A percentile compares a stretch with the other conserved stretches of the same genome.
phyloP scores from a whole-genome alignment of 192 early-diverging fungal genomes.

The Coemansia sp. region DNA sequence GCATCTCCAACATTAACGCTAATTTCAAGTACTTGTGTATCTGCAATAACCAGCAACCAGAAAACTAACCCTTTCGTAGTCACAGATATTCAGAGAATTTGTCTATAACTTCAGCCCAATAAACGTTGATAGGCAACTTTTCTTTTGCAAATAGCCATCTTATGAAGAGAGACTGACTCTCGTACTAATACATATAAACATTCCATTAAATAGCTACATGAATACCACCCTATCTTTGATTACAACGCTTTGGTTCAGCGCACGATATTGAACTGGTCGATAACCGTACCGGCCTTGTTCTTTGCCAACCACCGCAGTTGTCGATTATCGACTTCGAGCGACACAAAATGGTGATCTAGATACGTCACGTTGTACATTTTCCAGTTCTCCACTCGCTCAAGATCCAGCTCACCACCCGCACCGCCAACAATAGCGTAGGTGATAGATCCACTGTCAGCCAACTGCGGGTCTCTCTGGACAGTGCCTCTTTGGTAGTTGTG shows the following conservation, averaged over 20 bases:
- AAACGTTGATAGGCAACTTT: too few species aligned
- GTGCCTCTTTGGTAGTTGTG: constrained; percentile 73
- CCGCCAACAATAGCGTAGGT: constrained; percentile 77
- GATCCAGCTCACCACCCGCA: constrained; percentile 68
- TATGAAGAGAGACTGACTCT: not conserved
- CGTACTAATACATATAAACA: not conserved
- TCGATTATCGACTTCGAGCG: constrained; percentile 35
- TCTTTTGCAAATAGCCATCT: too few species aligned
- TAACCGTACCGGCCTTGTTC: constrained; percentile 17
- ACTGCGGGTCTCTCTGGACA: constrained; percentile 1
- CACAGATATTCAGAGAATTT: too few species aligned
- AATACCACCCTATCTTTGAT: not conserved
- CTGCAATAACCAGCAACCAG: too few species aligned
- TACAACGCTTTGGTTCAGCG: not conserved
- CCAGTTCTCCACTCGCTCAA: constrained; percentile 64
- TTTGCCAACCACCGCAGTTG: constrained; percentile 32
- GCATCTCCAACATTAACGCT: too few species aligned
- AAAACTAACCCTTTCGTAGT: too few species aligned
- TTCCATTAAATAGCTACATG: too few species aligned
- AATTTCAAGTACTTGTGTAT: too few species aligned
- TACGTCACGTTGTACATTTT: constrained; percentile 61
- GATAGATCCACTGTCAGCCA: constrained; percentile 41
- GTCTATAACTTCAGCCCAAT: too few species aligned
- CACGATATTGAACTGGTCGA: constrained; percentile 37
- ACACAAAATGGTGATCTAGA: constrained; percentile 59